Evolutionary conservation across 2,329 filamentous ascomycete genomes (phyloP).

Genomic region (Hysterium pulicare): DNA sequence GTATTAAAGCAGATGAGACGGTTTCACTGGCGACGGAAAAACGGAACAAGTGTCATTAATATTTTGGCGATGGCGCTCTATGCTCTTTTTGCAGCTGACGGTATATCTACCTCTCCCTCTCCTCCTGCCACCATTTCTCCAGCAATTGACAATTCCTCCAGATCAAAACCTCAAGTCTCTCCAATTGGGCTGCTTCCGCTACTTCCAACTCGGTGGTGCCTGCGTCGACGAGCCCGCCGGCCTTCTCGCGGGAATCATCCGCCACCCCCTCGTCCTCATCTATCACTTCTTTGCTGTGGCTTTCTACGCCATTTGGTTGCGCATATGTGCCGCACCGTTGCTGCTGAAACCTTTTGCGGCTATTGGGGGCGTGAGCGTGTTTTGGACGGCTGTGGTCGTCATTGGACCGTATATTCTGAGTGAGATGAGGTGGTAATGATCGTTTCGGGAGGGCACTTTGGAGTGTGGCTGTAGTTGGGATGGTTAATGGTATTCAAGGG

Average conservation of each 20-base stretch:
- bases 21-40: constrained; percentile 88
- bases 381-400: constrained; percentile 77
- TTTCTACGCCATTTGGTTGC: constrained; percentile 78
- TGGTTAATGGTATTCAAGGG: too few relatives aligned
- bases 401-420: constrained; percentile 78
- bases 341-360: constrained; percentile 49
- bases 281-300: constrained; percentile 96
- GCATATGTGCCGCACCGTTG: constrained; percentile 47
- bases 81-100: constrained; percentile 80
- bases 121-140: background rate
- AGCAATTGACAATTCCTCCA: constrained; percentile 8
- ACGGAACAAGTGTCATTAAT: constrained; percentile 83
- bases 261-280: constrained; percentile 72
- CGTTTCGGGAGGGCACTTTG: too few relatives aligned
- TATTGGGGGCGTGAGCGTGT: constrained; percentile 63
- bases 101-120: constrained; percentile 4
- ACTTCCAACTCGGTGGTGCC: constrained; percentile 74
- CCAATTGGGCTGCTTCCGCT: constrained; percentile 86
- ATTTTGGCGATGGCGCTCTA: constrained; percentile 96
- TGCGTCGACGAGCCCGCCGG: constrained; percentile 76
- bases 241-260: constrained; percentile 76
- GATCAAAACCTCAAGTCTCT: constrained; percentile 73
- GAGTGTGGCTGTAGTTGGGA: too few relatives aligned
- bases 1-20: constrained; percentile 66
- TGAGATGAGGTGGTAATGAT: constrained; percentile 54